phyloP scores from a whole-genome alignment of 2,329 filamentous ascomycete genomes.

The Teratosphaeria gauchensis region DNA sequence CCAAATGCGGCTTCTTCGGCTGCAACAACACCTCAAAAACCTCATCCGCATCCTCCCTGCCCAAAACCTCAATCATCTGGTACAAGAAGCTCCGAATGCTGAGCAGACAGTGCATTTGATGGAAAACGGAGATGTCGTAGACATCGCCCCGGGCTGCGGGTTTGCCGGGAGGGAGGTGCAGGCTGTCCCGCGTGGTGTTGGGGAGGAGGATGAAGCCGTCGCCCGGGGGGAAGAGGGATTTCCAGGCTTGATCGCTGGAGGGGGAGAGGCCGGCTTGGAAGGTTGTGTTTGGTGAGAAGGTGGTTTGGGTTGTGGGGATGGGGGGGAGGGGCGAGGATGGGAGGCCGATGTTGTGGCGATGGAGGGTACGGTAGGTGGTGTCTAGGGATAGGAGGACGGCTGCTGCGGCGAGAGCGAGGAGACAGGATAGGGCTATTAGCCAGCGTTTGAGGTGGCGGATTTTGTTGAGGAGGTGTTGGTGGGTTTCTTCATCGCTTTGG shows the following conservation, averaged over 20 bases:
- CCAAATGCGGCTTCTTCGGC: constrained; percentile 17
- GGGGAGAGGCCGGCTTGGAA: constrained; percentile 15
- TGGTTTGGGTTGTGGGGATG: constrained; percentile 7
- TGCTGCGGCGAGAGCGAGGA: not conserved
- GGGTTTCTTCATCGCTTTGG: not conserved
- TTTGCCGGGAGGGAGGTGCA: constrained; percentile 22
- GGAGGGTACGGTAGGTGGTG: not conserved
- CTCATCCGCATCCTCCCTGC: constrained; percentile 7
- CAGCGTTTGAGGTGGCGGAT: not conserved
- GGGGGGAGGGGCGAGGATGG: not conserved
- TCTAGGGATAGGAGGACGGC: not conserved
- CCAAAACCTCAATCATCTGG: constrained; percentile 14
- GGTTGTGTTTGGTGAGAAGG: constrained; percentile 16
- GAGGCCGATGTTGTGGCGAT: not conserved
- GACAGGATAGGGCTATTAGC: not conserved
- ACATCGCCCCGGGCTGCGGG: constrained; percentile 16
- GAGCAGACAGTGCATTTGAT: constrained; percentile 27
- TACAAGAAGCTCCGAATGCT: constrained; percentile 22
- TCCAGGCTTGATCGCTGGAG: constrained; percentile 22
- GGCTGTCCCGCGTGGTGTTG: constrained; percentile 8
- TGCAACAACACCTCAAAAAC: constrained; percentile 13
- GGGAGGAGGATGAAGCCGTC: constrained; percentile 26
- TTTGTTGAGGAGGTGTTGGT: not conserved
- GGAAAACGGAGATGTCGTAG: constrained; percentile 27
- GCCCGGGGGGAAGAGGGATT: constrained; percentile 18